phyloP scores from a whole-genome alignment of 306 rosid species.

The Corylus avellana region DNA sequence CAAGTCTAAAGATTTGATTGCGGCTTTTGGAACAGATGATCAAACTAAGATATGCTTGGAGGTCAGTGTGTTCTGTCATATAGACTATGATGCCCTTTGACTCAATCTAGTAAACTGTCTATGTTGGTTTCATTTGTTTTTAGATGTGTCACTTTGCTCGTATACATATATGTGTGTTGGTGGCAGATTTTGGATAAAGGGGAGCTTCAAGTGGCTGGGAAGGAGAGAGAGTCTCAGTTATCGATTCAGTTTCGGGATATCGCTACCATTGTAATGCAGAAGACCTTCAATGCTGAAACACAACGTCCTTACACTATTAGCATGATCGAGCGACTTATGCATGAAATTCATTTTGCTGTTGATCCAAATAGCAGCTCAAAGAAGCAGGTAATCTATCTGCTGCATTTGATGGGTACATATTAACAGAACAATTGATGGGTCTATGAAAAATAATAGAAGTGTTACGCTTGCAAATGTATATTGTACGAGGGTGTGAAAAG shows the following conservation, averaged over 20 bases:
- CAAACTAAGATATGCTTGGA: slow-evolving; percentile 74
- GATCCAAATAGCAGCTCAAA: slow-evolving; percentile 78
- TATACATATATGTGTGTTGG: not conserved
- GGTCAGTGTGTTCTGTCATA: slow-evolving; percentile 36
- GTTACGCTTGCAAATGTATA: not conserved
- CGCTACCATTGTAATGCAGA: slow-evolving; percentile 93
- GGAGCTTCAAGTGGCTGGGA: slow-evolving; percentile 95
- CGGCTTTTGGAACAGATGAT: slow-evolving; percentile 86
- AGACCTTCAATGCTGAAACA: slow-evolving; percentile 90
- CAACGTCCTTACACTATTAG: slow-evolving; percentile 92
- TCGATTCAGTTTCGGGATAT: slow-evolving; percentile 94
- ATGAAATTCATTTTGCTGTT: slow-evolving; percentile 83
- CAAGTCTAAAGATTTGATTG: slow-evolving; percentile 72
- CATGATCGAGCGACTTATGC: slow-evolving; percentile 94
- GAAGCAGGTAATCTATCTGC: slow-evolving; percentile 62
- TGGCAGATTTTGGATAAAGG: slow-evolving; percentile 81
- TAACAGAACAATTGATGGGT: not conserved
- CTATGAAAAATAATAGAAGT: not conserved
- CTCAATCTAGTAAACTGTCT: not conserved
- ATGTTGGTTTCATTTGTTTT: not conserved
- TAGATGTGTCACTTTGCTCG: not conserved
- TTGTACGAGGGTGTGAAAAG: not conserved
- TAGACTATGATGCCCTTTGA: not conserved
- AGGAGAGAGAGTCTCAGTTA: slow-evolving; percentile 88
- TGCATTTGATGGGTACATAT: not conserved